Conservation (phyloP, 306 rosid genomes). For the Urtica urens region DNA sequence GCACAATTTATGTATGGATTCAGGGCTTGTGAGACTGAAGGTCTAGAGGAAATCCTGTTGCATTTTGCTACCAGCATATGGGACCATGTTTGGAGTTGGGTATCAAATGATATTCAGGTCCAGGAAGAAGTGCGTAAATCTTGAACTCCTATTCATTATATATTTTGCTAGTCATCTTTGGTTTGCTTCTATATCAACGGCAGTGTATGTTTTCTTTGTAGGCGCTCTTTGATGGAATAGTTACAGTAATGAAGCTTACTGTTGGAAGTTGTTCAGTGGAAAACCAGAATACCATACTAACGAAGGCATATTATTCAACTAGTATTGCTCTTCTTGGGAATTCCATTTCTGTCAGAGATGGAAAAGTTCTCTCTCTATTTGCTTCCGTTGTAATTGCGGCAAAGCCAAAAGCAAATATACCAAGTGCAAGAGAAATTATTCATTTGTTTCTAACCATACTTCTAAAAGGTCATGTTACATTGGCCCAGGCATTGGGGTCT, state of each 20-base stretch:
- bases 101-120: constrained; percentile 22
- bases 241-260: constrained; percentile 57
- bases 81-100: constrained; percentile 44
- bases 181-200: constrained; percentile 11
- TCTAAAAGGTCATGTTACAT: constrained; percentile 62
- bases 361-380: constrained; percentile 59
- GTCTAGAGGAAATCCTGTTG: constrained; percentile 46
- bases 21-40: constrained; percentile 60
- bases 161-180: constrained; percentile 1
- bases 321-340: constrained; percentile 33
- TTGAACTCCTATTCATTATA: constrained; percentile 1
- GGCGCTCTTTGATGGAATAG: constrained; percentile 68
- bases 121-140: constrained; percentile 42
- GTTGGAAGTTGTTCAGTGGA: constrained; percentile 57
- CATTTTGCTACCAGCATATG: constrained; percentile 54
- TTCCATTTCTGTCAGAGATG: constrained; percentile 32
- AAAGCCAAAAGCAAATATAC: constrained; percentile 41
- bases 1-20: constrained; percentile 22
- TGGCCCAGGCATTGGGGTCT: constrained; percentile 91
- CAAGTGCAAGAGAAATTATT: constrained; percentile 40
- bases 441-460: constrained; percentile 47
- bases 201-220: constrained; percentile 18
- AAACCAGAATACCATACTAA: constrained; percentile 49
- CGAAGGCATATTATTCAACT: constrained; percentile 51
- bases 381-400: constrained; percentile 62